phyloP scores from a whole-genome alignment of 2,329 filamentous ascomycete species.

The Aspergillus hortae region DNA sequence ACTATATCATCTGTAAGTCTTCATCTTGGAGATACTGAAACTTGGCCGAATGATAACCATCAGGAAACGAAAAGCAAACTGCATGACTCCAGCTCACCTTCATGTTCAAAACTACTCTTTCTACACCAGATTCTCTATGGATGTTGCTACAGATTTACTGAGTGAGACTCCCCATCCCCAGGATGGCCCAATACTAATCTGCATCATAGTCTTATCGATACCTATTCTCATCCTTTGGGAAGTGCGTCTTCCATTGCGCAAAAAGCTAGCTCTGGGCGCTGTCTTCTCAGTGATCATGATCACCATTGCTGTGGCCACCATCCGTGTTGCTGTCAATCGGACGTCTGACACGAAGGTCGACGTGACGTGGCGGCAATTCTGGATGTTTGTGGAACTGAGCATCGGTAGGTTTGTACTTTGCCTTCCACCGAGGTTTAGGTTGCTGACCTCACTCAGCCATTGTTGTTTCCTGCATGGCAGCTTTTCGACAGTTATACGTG shows the following conservation, averaged over 20 bases:
- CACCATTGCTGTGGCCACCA: slow-evolving; percentile 14
- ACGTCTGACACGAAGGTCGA: slow-evolving; percentile 11
- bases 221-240: slow-evolving; percentile 16
- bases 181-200: too few relatives aligned
- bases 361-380: slow-evolving; percentile 17
- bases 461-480: slow-evolving; percentile 14
- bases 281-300: slow-evolving; percentile 16
- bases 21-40: background rate
- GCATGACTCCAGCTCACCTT: slow-evolving; percentile 8
- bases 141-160: slow-evolving; percentile 16
- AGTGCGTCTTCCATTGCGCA: slow-evolving; percentile 8
- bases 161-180: slow-evolving; percentile 5
- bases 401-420: too few relatives aligned
- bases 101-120: slow-evolving; percentile 16
- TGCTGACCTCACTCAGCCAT: slow-evolving; percentile 3
- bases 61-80: slow-evolving; percentile 7
- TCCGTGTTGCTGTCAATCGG: slow-evolving; percentile 12
- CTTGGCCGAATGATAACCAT: background rate
- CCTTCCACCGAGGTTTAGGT: too few relatives aligned
- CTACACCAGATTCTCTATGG: slow-evolving; percentile 12
- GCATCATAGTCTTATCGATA: slow-evolving; percentile 13
- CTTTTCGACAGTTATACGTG: slow-evolving; percentile 15
- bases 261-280: slow-evolving; percentile 13
- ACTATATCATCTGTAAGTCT: slow-evolving; percentile 15
- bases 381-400: slow-evolving; percentile 18